Conservation (phyloP, 148 eudicot species). For the Spergularia bocconei region DNA sequence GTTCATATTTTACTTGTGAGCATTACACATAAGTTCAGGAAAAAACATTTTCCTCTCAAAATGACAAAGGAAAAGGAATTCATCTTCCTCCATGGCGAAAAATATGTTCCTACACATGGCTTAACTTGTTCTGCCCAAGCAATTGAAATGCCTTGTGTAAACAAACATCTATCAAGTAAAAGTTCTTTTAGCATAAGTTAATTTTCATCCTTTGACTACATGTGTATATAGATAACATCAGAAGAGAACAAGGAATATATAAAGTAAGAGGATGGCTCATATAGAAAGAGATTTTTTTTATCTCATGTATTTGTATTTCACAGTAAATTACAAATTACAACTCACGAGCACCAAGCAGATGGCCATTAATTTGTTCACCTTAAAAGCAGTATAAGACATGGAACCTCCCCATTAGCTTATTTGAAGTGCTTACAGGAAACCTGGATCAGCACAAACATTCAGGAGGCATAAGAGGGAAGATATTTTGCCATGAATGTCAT, state of each 20-base stretch:
- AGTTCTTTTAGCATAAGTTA: not conserved
- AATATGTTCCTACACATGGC: not conserved
- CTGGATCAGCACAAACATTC: slow-evolving; percentile 3
- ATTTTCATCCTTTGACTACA: not conserved
- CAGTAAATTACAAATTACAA: slow-evolving; percentile 10
- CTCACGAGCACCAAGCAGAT: not conserved
- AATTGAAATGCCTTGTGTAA: not conserved
- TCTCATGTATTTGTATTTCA: not conserved
- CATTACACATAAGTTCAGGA: not conserved
- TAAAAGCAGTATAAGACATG: not conserved
- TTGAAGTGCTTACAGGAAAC: slow-evolving; percentile 1
- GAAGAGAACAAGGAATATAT: not conserved
- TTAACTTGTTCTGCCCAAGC: not conserved
- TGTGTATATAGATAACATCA: not conserved
- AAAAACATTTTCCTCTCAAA: not conserved
- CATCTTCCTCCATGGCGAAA: not conserved
- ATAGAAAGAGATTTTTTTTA: not conserved
- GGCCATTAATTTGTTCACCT: not conserved
- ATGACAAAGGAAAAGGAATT: not conserved
- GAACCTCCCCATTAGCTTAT: not conserved
- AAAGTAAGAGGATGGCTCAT: not conserved
- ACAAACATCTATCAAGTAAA: not conserved
- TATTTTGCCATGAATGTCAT: not conserved
- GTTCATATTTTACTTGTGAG: not conserved
- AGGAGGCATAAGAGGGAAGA: not conserved